Base-by-base conservation (phyloP, 2,329 filamentous ascomycete species). In the Boeremia exigua region DNA sequence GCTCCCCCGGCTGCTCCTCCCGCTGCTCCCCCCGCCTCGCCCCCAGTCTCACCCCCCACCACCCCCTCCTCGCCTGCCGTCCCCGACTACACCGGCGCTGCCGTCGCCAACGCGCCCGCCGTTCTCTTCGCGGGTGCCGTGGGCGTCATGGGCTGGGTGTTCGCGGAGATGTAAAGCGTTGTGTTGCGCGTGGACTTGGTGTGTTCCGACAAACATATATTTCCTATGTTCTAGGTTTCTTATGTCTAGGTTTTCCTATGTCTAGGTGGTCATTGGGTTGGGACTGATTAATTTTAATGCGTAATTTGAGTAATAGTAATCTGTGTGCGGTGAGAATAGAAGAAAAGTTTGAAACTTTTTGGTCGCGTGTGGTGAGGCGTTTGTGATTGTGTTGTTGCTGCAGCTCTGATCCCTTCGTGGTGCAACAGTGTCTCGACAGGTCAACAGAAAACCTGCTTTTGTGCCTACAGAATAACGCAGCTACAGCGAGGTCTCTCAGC, bases 131-230 rank as follows among this genome's bases (percentile, higher is more conserved):
- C 51, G 23, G 54, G 58, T 12, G 54, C 49, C 6, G 47, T 60
- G 14, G 54, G 58, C 30, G 11, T 54, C 17, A 51, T 54, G 45
- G 53, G 54, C 40, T 54, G 49, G 45, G 42, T 48, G 36, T 60
- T 60, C 28, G 54, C 58, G 14, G 45, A 33, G 28, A 30, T 60
- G 54, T 60, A 57, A 48, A 49, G 44, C 6, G 17, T 4, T 4
- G n/a, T 36, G 6, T 7, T 36, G 19, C 2, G n/a, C 14, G 6
- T 17, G 6, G 17, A 36, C 14, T 15, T 36, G 10, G 10, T 19
- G 10, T 34, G 45, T 29, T n/a, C 14, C 17, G 40, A 49, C 29
- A 15, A 7, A 4, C 14, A 10, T n/a, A n/a, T n/a, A n/a, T n/a
- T n/a, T n/a, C n/a, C n/a, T n/a, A n/a, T n/a, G n/a, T n/a, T n/a